These are phyloP conservation scores for Metschnikowia borealis DNA, from an alignment of 805 yeast genomes.

Conservation along the genomic window DNA sequence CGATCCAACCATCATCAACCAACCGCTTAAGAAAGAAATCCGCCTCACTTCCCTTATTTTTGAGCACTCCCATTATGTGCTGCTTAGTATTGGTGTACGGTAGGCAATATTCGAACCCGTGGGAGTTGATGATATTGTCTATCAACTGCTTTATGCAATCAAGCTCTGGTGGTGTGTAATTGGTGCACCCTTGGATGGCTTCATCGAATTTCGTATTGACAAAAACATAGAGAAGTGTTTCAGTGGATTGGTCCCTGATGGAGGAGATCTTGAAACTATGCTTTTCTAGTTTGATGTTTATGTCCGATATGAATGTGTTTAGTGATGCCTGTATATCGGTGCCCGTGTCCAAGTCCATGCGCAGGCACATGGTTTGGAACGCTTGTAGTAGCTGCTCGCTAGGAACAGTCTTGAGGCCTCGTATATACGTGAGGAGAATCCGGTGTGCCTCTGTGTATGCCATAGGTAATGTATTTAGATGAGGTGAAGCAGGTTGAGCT, in stretches of 20 bases:
- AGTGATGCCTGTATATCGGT: constrained; percentile 6
- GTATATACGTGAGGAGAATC: constrained; percentile 15
- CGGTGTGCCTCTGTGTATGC: constrained; percentile 16
- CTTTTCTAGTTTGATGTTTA: constrained; percentile 29
- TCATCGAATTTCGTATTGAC: constrained; percentile 41
- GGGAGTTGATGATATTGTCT: constrained; percentile 42
- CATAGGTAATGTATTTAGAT: background rate
- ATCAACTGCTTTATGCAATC: constrained; percentile 43
- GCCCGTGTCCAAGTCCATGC: constrained; percentile 7
- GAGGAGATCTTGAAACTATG: constrained; percentile 44
- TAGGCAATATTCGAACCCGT: constrained; percentile 31
- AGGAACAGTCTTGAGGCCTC: constrained; percentile 9
- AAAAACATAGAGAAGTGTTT: constrained; percentile 31
- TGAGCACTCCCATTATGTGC: constrained; percentile 20
- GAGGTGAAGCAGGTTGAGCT: background rate
- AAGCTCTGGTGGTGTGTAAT: constrained; percentile 35
- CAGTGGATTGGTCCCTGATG: constrained; percentile 33
- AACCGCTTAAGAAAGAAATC: constrained; percentile 36
- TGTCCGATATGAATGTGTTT: constrained; percentile 21
- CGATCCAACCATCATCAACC: constrained; percentile 54
- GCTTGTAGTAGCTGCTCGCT: constrained; percentile 7
- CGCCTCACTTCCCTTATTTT: constrained; percentile 34
- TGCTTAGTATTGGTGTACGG: constrained; percentile 35
- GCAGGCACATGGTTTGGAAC: constrained; percentile 7
- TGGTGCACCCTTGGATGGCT: constrained; percentile 37